A percentile compares a stretch with the other conserved stretches of the same genome.
These are phyloP conservation scores for Lyophyllum atratum DNA, from an alignment of 768 basidiomycete genomes.

Conservation along the genomic window DNA sequence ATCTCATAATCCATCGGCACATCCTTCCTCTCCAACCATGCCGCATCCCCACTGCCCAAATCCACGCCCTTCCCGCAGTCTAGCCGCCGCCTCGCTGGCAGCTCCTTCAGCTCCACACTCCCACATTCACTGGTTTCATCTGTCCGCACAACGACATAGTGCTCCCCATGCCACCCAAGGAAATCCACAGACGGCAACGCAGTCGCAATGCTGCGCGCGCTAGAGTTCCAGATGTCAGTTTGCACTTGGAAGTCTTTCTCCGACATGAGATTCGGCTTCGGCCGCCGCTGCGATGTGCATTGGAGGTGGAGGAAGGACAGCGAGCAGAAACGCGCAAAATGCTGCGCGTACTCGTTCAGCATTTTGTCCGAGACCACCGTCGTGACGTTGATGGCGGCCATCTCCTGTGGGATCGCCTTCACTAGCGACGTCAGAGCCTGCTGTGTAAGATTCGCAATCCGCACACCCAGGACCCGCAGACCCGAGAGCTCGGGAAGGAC, in stretches of 20 bases:
- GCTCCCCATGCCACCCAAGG: conserved; percentile 74
- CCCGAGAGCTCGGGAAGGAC: conserved; percentile 53
- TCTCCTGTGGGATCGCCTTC: conserved; percentile 40
- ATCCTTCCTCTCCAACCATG: conserved; percentile 72
- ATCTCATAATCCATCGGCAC: conserved; percentile 78
- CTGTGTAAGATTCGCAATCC: conserved; percentile 51
- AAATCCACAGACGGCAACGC: conserved; percentile 59
- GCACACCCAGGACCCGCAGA: conserved; percentile 58
- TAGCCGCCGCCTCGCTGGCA: conserved; percentile 55
- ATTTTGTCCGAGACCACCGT: conserved; percentile 51
- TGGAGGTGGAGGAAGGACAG: conserved; percentile 66
- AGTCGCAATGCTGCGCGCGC: conserved; percentile 51
- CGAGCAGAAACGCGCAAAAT: conserved; percentile 47
- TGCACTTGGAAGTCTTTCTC: conserved; percentile 62
- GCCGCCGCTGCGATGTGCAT: conserved; percentile 45
- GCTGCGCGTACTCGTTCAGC: conserved; percentile 52
- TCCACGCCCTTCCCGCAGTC: conserved; percentile 50
- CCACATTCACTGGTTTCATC: conserved; percentile 14
- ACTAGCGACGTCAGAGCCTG: conserved; percentile 39
- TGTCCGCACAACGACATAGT: conserved; percentile 60
- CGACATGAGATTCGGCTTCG: conserved; percentile 56
- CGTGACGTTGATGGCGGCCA: conserved; percentile 56
- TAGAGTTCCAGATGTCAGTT: conserved; percentile 55
- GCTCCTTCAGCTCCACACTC: conserved; percentile 55
- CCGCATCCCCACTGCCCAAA: conserved; percentile 59